A percentile compares a stretch with the other conserved stretches of the same genome.
Conservation (phyloP, 495 filamentous ascomycete genomes). For the Xylaria bambusicola region DNA sequence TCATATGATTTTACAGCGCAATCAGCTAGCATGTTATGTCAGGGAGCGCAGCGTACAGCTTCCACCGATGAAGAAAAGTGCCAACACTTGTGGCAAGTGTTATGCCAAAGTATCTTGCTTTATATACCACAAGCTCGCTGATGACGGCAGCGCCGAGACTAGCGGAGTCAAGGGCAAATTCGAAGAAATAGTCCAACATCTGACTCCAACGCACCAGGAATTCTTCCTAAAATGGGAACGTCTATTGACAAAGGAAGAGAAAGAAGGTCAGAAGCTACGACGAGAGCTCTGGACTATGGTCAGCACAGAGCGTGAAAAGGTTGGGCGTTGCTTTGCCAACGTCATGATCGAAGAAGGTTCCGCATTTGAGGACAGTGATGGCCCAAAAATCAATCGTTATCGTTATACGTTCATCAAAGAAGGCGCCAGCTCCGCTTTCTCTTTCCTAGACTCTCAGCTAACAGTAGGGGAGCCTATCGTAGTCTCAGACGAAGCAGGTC, state of each 20-base stretch:
- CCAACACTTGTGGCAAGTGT: conserved; percentile 75
- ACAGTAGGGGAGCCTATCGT: conserved; percentile 87
- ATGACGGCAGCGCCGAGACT: conserved; percentile 78
- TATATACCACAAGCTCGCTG: conserved; percentile 89
- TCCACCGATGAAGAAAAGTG: conserved; percentile 80
- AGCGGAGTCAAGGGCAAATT: conserved; percentile 76
- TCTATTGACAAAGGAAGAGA: conserved; percentile 91
- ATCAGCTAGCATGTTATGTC: conserved; percentile 80
- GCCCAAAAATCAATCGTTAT: conserved; percentile 85
- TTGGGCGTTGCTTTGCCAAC: conserved; percentile 68
- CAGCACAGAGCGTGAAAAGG: conserved; percentile 81
- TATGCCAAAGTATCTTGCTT: conserved; percentile 89
- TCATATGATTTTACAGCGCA: conserved; percentile 96
- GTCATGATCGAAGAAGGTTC: conserved; percentile 79
- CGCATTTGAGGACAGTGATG: conserved; percentile 62
- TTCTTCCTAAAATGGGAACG: conserved; percentile 96
- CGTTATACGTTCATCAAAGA: conserved; percentile 79
- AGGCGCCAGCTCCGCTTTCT: conserved; percentile 58
- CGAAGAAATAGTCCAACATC: conserved; percentile 69
- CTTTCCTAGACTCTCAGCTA: conserved; percentile 91
- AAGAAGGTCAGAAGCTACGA: conserved; percentile 76
- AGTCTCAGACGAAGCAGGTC: conserved; percentile 91
- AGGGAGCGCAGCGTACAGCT: conserved; percentile 74
- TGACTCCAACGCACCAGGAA: conserved; percentile 68
- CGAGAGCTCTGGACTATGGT: conserved; percentile 94